phyloP scores from a whole-genome alignment of 2,329 filamentous ascomycete genomes.

The Trichophyton rubrum region DNA sequence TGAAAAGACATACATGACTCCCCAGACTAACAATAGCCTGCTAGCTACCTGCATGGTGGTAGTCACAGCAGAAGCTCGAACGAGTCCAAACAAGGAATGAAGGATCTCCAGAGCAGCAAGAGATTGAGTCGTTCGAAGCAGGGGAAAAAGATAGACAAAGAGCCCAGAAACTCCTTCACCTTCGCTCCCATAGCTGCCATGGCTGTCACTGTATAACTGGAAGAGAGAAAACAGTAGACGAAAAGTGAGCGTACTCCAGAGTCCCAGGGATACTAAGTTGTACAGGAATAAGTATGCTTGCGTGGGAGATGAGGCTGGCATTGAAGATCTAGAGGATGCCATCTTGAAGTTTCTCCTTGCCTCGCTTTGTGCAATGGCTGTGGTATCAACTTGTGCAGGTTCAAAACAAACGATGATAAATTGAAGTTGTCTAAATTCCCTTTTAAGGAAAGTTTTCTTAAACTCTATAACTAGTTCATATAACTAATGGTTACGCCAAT shows the following conservation, averaged over 20 bases:
- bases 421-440: neutral
- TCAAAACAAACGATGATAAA: neutral
- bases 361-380: neutral
- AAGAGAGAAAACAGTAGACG: constrained; percentile 48
- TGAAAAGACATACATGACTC: constrained; percentile 63
- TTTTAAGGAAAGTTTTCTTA: neutral
- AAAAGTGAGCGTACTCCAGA: constrained; percentile 68
- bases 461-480: too few relatives aligned
- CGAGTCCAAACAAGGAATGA: constrained; percentile 67
- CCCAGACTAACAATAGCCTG: constrained; percentile 82
- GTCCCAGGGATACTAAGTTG: constrained; percentile 62
- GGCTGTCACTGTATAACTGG: constrained; percentile 37
- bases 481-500: too few relatives aligned
- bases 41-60: constrained; percentile 83
- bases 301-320: neutral
- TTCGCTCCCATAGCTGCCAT: neutral
- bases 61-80: constrained; percentile 72
- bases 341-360: neutral
- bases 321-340: neutral
- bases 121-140: constrained; percentile 59
- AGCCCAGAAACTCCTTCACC: constrained; percentile 26
- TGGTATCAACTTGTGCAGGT: neutral
- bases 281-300: constrained; percentile 64
- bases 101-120: constrained; percentile 70
- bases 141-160: constrained; percentile 37